phyloP scores from a whole-genome alignment of 495 filamentous ascomycete species.

The Thermothielavioides terrestris region DNA sequence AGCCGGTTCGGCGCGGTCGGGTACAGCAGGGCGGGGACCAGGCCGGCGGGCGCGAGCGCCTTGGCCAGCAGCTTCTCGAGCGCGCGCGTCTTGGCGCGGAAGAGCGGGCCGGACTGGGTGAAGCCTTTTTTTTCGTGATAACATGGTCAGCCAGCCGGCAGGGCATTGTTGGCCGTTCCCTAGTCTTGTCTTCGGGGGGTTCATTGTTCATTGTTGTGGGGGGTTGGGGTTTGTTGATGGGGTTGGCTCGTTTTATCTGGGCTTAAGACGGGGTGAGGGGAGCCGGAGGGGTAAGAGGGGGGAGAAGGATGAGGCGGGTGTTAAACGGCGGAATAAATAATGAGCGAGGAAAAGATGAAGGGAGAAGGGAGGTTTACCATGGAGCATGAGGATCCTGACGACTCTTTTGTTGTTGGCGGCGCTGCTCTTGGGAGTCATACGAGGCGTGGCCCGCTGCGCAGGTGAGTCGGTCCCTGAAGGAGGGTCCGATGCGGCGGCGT shows the following conservation, averaged over 20 bases:
- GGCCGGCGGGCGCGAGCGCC: constrained; percentile 50
- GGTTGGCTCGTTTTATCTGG: too few relatives aligned
- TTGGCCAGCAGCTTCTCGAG: constrained; percentile 74
- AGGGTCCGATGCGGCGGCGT: not conserved
- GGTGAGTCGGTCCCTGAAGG: constrained; percentile 1
- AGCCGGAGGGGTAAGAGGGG: too few relatives aligned
- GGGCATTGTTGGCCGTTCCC: too few relatives aligned
- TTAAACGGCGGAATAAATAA: too few relatives aligned
- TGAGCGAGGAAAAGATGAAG: too few relatives aligned
- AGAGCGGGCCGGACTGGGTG: constrained; percentile 82
- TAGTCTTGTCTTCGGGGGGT: too few relatives aligned
- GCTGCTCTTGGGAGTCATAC: constrained; percentile 2
- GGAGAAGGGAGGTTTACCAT: constrained; percentile 32
- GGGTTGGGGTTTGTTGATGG: too few relatives aligned
- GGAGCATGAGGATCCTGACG: constrained; percentile 51
- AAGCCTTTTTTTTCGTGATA: constrained; percentile 57
- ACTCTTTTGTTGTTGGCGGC: constrained; percentile 23
- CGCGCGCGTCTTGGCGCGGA: constrained; percentile 83
- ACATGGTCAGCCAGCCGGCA: too few relatives aligned
- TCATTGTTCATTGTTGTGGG: constrained; percentile 1
- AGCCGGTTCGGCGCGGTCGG: constrained; percentile 56
- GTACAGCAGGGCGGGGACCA: constrained; percentile 50
- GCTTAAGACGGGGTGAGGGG: too few relatives aligned
- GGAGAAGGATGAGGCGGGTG: too few relatives aligned
- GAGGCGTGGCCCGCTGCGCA: not conserved